Evolutionary conservation across 1,284 basidiomycete species (phyloP), one percentile per base, ranked within the genome.

Genomic region (Pseudozyma hubeiensis): DNA sequence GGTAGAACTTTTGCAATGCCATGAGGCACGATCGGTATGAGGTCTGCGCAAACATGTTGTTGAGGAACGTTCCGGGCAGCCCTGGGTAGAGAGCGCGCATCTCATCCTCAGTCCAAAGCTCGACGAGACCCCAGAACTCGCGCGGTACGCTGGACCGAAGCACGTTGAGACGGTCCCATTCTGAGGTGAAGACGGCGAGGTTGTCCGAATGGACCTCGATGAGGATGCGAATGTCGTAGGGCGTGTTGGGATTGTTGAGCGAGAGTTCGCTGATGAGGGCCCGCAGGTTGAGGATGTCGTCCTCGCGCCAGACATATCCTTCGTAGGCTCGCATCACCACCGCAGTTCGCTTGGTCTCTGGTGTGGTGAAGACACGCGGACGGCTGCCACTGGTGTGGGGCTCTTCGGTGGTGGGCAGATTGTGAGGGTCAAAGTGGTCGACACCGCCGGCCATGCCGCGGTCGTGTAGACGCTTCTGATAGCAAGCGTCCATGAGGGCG

Each of bases 91-190:
- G 77, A 33, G 82, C 82, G 54, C 82, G 81, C 72, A 84, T 79
- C 74, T 84, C 79, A 54, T 79, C 77, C 53, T 83, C 81, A 30
- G 78, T 82, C 82, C 82, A 84, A 14, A 84, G 78, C 69, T 84
- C 82, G 29, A 84, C 82, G 45, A 84, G 60, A 35, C 82, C 82
- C 82, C 82, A 84, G 61, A 84, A 84, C 61, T 84, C 82, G 61
- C 82, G 77, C 17, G 82, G 82, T 1, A 84, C 82, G 41, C 77
- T 80, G 19, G 69, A 71, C 17, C 80, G 63, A 30, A 84, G 70
- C 50, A 84, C 81, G 41, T 82, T 79, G 65, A 82, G 79, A 19
- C 82, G 74, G 60, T 83, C 82, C 81, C 81, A 83, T 55, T 84
- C 82, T 24, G 81, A 82, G 5, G 82, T 83, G 51, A 84, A 84